phyloP scores from a whole-genome alignment of 2,329 filamentous ascomycete genomes.

The Arthroderma sp. region DNA sequence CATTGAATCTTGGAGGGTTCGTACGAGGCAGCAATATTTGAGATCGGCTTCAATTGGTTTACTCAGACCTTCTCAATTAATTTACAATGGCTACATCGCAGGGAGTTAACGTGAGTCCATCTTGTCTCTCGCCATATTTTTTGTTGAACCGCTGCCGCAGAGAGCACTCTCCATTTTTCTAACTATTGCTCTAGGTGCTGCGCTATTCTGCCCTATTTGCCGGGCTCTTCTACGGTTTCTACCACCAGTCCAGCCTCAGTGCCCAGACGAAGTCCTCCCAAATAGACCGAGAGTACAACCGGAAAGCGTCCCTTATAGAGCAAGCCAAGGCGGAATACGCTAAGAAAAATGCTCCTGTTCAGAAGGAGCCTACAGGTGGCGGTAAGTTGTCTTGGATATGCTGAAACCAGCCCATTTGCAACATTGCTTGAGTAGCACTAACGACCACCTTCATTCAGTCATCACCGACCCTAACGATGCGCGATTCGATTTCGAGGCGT shows the following conservation, averaged over 20 bases:
- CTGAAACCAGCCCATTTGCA: not conserved
- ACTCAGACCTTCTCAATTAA: slow-evolving; percentile 19
- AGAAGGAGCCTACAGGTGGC: slow-evolving; percentile 20
- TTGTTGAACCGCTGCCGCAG: not conserved
- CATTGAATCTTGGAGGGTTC: not conserved
- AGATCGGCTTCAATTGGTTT: not conserved
- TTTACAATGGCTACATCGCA: slow-evolving; percentile 49
- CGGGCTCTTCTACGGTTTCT: slow-evolving; percentile 90
- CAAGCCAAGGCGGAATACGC: slow-evolving; percentile 84
- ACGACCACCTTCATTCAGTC: slow-evolving; percentile 34
- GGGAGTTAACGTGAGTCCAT: slow-evolving; percentile 49
- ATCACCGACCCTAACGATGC: slow-evolving; percentile 68
- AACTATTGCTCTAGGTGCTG: slow-evolving; percentile 54
- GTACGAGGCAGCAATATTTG: slow-evolving; percentile 1
- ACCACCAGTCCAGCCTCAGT: slow-evolving; percentile 74
- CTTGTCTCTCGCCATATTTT: no score
- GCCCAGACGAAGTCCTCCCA: slow-evolving; percentile 56
- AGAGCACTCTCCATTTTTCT: not conserved
- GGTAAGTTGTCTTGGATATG: slow-evolving; percentile 13
- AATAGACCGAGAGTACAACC: slow-evolving; percentile 70
- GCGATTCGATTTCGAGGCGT: slow-evolving; percentile 87
- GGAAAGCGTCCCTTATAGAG: slow-evolving; percentile 82
- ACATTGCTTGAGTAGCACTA: not conserved
- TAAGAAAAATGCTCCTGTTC: slow-evolving; percentile 54
- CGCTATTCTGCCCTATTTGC: slow-evolving; percentile 88